Base-by-base conservation (phyloP, 2,329 filamentous ascomycete genomes). In the Alternaria novae-zelandiae region DNA sequence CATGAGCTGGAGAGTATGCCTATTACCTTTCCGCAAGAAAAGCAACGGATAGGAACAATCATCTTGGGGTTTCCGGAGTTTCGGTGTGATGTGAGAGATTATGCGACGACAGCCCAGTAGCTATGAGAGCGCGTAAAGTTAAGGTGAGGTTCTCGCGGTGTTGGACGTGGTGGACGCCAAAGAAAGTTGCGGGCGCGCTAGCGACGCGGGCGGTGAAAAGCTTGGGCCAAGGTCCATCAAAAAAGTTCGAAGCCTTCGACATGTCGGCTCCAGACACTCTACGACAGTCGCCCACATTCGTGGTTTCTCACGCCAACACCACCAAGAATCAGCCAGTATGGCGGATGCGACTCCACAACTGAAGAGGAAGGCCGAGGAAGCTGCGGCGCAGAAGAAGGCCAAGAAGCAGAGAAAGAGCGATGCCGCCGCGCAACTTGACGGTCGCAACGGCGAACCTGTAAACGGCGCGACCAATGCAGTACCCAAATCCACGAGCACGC, bases 21-120 rank as follows among this genome's bases (percentile, higher is more conserved):
- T 59, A 82, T 64, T 83, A 97, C 96, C 92, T 99, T 99, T 82
- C 96, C 96, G 82, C 96, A 99, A 62, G 96, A 98, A 83, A 99
- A 99, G 85, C 96, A 99, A 73, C 96, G 93, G 70, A 99, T 93
- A 3, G 96, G 96, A 73, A 99, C 98, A 83, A 99, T 99, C 96
- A 99, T 99, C 61, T 83, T 91, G 84, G 71, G 53, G 64, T 26
- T 47, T 55, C n/a, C 28, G 23, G 12, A 2, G 26, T 30, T 15
- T 28, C 15, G 3, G 44, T 21, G 3, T 7, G n/a, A 9, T 20
- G 17, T 28, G 43, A 2, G 11, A n/a, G 53, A 30, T 13, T 49
- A 50, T 25, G 57, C 64, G 60, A 59, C 41, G 21, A 53, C n/a
- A 20, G 8, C 23, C 36, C 30, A 20, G 17, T 23, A 28, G 28